A percentile compares a stretch with the other conserved stretches of the same genome.
These are phyloP conservation scores for Annulohypoxylon stygium DNA, from an alignment of 495 filamentous ascomycete genomes.

Conservation along the genomic window DNA sequence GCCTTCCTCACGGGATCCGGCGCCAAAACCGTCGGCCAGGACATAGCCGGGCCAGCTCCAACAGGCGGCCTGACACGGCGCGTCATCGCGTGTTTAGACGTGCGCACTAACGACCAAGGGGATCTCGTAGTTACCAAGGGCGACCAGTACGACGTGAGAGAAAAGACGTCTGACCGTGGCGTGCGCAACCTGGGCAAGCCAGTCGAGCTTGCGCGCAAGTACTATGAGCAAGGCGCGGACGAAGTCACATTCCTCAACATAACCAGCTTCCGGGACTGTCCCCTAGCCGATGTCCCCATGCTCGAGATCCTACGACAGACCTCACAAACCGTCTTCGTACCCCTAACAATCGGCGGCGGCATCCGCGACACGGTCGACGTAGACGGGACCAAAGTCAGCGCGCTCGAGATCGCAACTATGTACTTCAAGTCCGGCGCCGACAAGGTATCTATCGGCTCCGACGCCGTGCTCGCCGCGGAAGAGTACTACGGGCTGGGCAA, in stretches of 20 bases:
- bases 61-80: constrained; percentile 82
- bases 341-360: constrained; percentile 93
- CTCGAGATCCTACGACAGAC: constrained; percentile 89
- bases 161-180: constrained; percentile 79
- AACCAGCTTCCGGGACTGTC: constrained; percentile 95
- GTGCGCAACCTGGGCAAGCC: constrained; percentile 97
- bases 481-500: constrained; percentile 80
- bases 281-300: constrained; percentile 92
- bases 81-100: constrained; percentile 95
- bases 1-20: constrained; percentile 83
- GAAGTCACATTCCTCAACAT: constrained; percentile 98
- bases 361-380: constrained; percentile 91
- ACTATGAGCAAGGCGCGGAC: constrained; percentile 97
- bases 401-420: constrained; percentile 92
- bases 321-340: constrained; percentile 96
- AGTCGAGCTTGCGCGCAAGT: constrained; percentile 91
- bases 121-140: constrained; percentile 98
- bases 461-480: constrained; percentile 92
- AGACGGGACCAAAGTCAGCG: constrained; percentile 87
- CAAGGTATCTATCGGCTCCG: constrained; percentile 97
- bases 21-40: constrained; percentile 54
- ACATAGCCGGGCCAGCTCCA: constrained; percentile 38
- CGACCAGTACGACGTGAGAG: constrained; percentile 99
- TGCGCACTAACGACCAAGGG: constrained; percentile 94
- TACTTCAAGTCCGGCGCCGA: constrained; percentile 99